Evolutionary conservation across 2,329 filamentous ascomycete species (phyloP), one percentile per base, ranked within the genome.

Genomic region (Fusarium heterosporum): DNA sequence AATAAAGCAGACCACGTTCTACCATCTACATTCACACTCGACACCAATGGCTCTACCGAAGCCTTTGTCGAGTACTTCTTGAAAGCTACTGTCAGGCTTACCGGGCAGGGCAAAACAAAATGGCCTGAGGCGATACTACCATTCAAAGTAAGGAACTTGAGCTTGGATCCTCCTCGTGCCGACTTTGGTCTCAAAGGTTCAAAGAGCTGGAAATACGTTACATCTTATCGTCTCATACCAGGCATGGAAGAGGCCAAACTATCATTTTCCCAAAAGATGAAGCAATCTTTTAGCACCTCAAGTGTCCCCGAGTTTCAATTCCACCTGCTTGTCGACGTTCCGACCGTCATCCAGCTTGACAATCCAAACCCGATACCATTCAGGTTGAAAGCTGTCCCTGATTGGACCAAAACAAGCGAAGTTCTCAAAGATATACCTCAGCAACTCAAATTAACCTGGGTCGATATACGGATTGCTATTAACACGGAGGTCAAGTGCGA

Each of bases 251-350:
- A 72, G 6, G 70, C 48, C 1, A 69, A 76, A 4, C 50, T 80
- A 16, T 71, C 73, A 0, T 68, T 80, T 28, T 75, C 71, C 6
- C 77, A 81, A 42, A 78, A 74, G 50, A 71, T 74, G 6, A 74
- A 76, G 25, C 74, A 75, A 46, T 52, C 78, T 12, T 76, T 81
- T 16, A 64, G 65, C 7, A 74, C 74, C 1, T 75, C 78, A n/a
- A 79, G 76, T 14, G 75, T 81, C 0, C 80, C 80, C 0, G 47
- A 51, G 3, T 71, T 79, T 5, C 48, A 32, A 1, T 79, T 73
- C 45, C 51, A 60, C 0, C 34, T 78, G 2, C 49, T 74, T 10
- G 45, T 77, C 13, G 61, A 70, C 4, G 60, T 70, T 4, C 79
- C 79, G 1, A 45, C 56, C 0, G 56, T 73, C 2, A 66, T 81